phyloP scores from a whole-genome alignment of 202 grass and related monocot genomes.

The Cymbopogon flexuosus region DNA sequence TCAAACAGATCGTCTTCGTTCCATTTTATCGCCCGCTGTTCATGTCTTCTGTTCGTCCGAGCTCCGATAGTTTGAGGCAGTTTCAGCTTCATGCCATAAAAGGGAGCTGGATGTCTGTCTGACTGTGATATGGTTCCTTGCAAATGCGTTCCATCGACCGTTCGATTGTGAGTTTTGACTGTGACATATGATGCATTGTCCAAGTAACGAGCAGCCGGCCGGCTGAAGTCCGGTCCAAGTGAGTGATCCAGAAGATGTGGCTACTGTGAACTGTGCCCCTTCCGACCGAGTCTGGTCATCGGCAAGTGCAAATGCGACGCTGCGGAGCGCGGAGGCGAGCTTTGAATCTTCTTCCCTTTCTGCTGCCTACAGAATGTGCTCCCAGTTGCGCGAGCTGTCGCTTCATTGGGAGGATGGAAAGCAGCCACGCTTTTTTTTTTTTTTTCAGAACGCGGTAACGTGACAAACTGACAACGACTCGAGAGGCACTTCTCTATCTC shows the following conservation, averaged over 20 bases:
- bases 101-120: not conserved
- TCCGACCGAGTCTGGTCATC: conserved; percentile 14
- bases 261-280: not conserved
- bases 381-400: not conserved
- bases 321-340: not conserved
- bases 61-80: not conserved
- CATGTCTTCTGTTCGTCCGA: not conserved
- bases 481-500: not conserved
- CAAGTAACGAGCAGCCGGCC: not conserved
- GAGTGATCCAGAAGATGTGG: conserved; percentile 25
- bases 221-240: not conserved
- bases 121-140: too few relatives aligned
- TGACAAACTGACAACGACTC: not conserved
- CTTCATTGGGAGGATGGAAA: not conserved
- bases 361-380: not conserved
- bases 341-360: not conserved
- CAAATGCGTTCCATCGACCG: not conserved
- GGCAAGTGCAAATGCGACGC: not conserved
- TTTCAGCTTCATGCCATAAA: not conserved
- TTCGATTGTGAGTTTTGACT: not conserved
- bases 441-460: not conserved
- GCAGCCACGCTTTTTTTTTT: not conserved
- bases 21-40: not conserved
- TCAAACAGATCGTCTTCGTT: not conserved
- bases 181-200: not conserved